Conservation (phyloP, 1,139 yeast genomes). For the Zygoascus sp. region DNA sequence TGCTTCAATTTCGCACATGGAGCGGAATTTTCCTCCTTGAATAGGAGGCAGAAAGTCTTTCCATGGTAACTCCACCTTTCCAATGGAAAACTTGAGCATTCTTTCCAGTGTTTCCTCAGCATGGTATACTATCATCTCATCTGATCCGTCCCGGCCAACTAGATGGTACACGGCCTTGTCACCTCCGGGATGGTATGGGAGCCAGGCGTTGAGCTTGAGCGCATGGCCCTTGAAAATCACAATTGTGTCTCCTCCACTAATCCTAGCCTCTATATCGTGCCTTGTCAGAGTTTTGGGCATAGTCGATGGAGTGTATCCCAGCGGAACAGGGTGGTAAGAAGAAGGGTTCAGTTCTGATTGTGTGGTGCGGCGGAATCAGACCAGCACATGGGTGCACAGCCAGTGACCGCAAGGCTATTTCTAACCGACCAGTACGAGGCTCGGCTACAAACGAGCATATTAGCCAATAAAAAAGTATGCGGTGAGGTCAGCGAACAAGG, state of each 20-base stretch:
- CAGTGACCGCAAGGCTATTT: background rate
- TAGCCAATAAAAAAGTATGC: background rate
- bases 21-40: conserved; percentile 64
- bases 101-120: conserved; percentile 49
- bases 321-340: background rate
- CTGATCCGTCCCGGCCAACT: conserved; percentile 87
- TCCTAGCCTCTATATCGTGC: conserved; percentile 45
- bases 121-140: conserved; percentile 82
- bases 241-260: conserved; percentile 63
- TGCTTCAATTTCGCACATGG: conserved; percentile 24
- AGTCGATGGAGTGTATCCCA: background rate
- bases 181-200: conserved; percentile 80
- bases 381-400: background rate
- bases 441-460: background rate
- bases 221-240: conserved; percentile 62
- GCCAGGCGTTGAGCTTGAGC: conserved; percentile 65
- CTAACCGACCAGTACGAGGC: background rate
- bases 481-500: background rate
- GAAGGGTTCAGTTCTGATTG: background rate
- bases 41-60: conserved; percentile 78
- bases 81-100: conserved; percentile 58
- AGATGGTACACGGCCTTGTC: conserved; percentile 76
- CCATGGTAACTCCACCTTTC: conserved; percentile 62
- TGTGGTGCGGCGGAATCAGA: background rate
- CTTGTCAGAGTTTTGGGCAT: conserved; percentile 7